phyloP scores from a whole-genome alignment of 805 yeast species.

The Yarrowia deformans region DNA sequence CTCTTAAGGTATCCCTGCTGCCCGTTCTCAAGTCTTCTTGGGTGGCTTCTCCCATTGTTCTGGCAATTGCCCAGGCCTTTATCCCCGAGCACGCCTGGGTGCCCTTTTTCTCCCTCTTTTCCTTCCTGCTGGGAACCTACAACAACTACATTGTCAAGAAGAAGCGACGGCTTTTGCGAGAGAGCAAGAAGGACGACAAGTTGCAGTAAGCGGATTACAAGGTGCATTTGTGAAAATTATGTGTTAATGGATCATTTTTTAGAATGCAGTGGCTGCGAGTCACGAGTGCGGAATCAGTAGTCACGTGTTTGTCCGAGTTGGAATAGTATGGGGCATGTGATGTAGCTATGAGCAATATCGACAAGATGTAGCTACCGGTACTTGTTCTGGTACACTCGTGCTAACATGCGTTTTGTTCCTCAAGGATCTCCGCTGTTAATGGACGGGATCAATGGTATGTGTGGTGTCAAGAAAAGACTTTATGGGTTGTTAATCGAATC shows the following conservation, averaged over 20 bases:
- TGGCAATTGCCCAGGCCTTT: slow-evolving; percentile 52
- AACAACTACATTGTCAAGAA: slow-evolving; percentile 52
- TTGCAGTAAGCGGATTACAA: slow-evolving; percentile 14
- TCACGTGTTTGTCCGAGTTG: too few relatives aligned
- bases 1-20: slow-evolving; percentile 48
- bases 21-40: slow-evolving; percentile 51
- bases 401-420: too few relatives aligned
- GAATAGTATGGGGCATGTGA: too few relatives aligned
- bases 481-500: too few relatives aligned
- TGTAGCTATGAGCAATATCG: too few relatives aligned
- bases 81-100: slow-evolving; percentile 54
- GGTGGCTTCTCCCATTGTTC: slow-evolving; percentile 51
- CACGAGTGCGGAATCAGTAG: too few relatives aligned
- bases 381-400: too few relatives aligned
- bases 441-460: too few relatives aligned
- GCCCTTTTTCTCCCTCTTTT: slow-evolving; percentile 52
- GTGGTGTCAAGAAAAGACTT: too few relatives aligned
- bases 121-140: slow-evolving; percentile 52
- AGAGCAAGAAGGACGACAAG: slow-evolving; percentile 37
- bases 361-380: too few relatives aligned
- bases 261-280: not conserved
- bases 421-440: too few relatives aligned
- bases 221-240: slow-evolving; percentile 16
- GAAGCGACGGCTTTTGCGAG: slow-evolving; percentile 39
- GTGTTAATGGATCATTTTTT: slow-evolving; percentile 3